Base-by-base conservation (phyloP, 352 stramenopile genomes). In the Phytopythium vexans region DNA sequence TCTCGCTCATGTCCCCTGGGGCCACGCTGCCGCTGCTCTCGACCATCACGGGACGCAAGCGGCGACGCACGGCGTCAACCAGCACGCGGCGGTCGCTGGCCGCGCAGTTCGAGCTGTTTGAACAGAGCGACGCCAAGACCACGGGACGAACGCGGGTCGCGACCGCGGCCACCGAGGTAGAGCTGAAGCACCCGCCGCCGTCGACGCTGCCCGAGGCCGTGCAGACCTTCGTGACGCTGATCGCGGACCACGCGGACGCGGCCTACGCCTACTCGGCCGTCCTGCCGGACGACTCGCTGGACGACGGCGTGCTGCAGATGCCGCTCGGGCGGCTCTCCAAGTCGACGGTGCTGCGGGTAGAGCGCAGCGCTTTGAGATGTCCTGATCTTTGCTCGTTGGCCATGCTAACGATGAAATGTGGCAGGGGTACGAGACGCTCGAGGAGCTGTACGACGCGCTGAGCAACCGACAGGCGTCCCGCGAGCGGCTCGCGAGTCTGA, bases 361-460 rank as follows among this genome's bases (percentile, higher is more conserved):
- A 27, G 21, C 21, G 21, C 21, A 27, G 21, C 21, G 21, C 21
- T 27, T 27, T 27, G 21, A 27, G 21, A 27, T 27, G 21, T 27
- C 21, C 21, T 31, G 39, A 32, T 46, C 27, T 43, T 16, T 59
- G 14, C 12, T 49, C 3, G 9, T 33, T 9, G 38, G 10, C 3
- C 52, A 16, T 27, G 36, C 8, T 46, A 21, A 39, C 3, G 0
- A 12, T 10, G 4, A 15, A 14, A 7, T 41, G 36, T 51, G 15
- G 51, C 52, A 85, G 69, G 78, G 78, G 45, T 86, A 86, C 48
- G 74, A 86, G 36, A 79, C 76, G 31, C 61, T 89, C 43, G 62
- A 87, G 40, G 60, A 78, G 36, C 78, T 89, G 38, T 75, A 82
- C 50, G 67, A 85, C 49, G 74, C 76, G n/a, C 55, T 89, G 7